Conservation (phyloP, 768 basidiomycete species). For the Sarcodon sp. region DNA sequence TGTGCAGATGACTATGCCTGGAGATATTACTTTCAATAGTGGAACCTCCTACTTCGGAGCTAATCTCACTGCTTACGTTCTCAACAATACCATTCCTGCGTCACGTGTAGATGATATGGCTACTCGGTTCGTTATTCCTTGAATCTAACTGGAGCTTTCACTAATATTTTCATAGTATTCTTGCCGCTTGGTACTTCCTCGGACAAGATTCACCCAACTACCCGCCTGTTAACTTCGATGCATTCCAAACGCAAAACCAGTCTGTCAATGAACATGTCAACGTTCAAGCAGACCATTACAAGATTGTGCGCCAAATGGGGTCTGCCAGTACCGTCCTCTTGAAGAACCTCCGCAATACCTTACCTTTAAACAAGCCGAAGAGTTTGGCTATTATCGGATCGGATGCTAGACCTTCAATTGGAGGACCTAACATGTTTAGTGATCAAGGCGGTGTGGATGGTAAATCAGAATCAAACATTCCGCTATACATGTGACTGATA, state of each 20-base stretch:
- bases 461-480: too few relatives aligned
- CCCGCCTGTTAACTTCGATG: constrained; percentile 65
- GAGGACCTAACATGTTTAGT: constrained; percentile 34
- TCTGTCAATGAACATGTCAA: constrained; percentile 47
- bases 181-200: constrained; percentile 59
- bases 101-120: constrained; percentile 72
- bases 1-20: constrained; percentile 61
- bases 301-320: constrained; percentile 60
- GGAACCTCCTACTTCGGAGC: constrained; percentile 46
- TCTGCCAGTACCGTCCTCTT: constrained; percentile 63
- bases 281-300: constrained; percentile 57
- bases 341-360: constrained; percentile 47
- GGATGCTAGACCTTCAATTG: constrained; percentile 30
- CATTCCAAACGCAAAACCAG: constrained; percentile 37
- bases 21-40: constrained; percentile 34
- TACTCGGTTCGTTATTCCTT: constrained; percentile 24
- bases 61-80: constrained; percentile 55
- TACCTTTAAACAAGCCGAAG: constrained; percentile 49
- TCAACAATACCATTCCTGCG: constrained; percentile 58
- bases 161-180: constrained; percentile 20
- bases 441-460: constrained; percentile 36
- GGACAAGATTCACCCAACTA: constrained; percentile 50
- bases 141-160: not conserved
- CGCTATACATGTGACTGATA: too few relatives aligned
- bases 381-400: constrained; percentile 50